These are phyloP conservation scores for Lumnitzera littorea DNA, from an alignment of 345 rosid genomes.

Conservation along the genomic window DNA sequence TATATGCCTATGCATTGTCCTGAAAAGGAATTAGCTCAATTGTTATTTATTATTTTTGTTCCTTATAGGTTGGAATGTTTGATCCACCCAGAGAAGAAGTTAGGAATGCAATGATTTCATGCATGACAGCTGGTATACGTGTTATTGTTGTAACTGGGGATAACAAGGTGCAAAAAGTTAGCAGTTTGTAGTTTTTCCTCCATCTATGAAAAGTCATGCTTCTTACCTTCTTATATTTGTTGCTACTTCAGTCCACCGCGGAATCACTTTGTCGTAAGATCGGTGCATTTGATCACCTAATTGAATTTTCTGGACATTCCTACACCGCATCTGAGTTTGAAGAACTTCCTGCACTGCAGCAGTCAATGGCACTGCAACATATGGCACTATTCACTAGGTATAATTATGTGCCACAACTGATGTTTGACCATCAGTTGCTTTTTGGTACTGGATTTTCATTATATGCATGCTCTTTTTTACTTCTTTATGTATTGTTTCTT, in stretches of 20 bases:
- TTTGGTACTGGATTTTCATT: background rate
- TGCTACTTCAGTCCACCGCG: constrained; percentile 74
- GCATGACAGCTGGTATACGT: constrained; percentile 99
- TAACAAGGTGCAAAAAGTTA: constrained; percentile 62
- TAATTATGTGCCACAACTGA: background rate
- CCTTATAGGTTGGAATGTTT: constrained; percentile 90
- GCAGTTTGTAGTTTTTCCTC: constrained; percentile 4
- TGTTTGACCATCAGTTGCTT: background rate
- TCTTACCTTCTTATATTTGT: constrained; percentile 18
- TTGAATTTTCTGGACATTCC: constrained; percentile 74
- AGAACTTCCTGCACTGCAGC: constrained; percentile 86
- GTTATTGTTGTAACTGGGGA: constrained; percentile 99
- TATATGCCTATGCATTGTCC: background rate
- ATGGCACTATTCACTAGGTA: constrained; percentile 94
- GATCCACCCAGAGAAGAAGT: constrained; percentile 99
- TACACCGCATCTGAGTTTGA: constrained; percentile 95
- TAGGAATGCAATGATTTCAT: constrained; percentile 85
- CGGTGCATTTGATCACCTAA: constrained; percentile 90
- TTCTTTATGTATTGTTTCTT: too few species aligned
- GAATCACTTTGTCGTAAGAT: constrained; percentile 94
- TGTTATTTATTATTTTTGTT: background rate
- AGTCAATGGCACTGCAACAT: constrained; percentile 73
- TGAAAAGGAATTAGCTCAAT: background rate
- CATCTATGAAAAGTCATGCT: constrained; percentile 2
- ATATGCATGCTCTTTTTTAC: too few species aligned